phyloP scores from a whole-genome alignment of 1,139 yeast species.

The Hemisphaericaspora subhashii region DNA sequence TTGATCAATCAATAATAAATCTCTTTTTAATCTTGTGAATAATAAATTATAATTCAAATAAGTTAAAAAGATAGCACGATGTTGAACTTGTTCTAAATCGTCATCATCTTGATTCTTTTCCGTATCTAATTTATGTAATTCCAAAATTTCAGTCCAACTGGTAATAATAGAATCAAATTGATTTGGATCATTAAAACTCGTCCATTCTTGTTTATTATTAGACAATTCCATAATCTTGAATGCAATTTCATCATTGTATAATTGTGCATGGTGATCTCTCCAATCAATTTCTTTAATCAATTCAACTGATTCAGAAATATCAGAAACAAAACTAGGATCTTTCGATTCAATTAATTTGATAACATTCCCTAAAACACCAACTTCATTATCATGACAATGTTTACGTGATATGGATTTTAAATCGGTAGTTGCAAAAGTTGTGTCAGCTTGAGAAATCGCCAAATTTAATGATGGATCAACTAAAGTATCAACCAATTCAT shows the following conservation, averaged over 20 bases:
- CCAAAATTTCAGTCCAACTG: conserved; percentile 41
- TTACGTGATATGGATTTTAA: conserved; percentile 49
- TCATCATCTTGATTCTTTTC: conserved; percentile 44
- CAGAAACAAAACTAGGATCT: conserved; percentile 45
- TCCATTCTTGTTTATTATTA: conserved; percentile 28
- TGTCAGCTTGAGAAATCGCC: conserved; percentile 48
- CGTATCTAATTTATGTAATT: conserved; percentile 51
- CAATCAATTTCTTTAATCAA: conserved; percentile 51
- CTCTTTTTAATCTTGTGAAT: conserved; percentile 72
- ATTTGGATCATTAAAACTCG: conserved; percentile 22
- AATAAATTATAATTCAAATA: conserved; percentile 70
- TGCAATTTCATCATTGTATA: conserved; percentile 74
- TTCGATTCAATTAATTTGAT: conserved; percentile 37
- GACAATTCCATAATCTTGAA: conserved; percentile 50
- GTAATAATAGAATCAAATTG: conserved; percentile 34
- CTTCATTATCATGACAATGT: conserved; percentile 33
- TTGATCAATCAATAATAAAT: conserved; percentile 48
- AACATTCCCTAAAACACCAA: conserved; percentile 36
- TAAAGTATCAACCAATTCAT: conserved; percentile 57
- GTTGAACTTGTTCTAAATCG: conserved; percentile 59
- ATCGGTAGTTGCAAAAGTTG: conserved; percentile 34
- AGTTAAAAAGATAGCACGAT: conserved; percentile 72
- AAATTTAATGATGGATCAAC: conserved; percentile 70
- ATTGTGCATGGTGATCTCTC: conserved; percentile 71
- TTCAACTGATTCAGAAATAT: conserved; percentile 27